phyloP scores from a whole-genome alignment of 2,329 filamentous ascomycete genomes.

The Dothideomycetidae sp. region DNA sequence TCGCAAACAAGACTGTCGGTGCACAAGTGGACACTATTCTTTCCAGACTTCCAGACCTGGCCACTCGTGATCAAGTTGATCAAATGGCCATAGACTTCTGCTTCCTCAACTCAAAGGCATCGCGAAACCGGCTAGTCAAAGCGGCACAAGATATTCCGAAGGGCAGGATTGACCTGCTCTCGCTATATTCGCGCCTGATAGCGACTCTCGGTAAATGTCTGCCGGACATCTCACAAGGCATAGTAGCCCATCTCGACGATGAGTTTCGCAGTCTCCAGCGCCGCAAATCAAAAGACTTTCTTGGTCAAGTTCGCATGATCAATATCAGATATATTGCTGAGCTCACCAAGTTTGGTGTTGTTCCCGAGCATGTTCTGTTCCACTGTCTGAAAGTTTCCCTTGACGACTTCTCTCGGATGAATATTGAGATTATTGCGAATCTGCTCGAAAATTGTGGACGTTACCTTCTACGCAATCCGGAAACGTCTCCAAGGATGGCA shows the following conservation, averaged over 20 bases:
- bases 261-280: constrained; percentile 94
- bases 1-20: constrained; percentile 93
- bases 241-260: constrained; percentile 85
- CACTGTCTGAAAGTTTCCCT: constrained; percentile 95
- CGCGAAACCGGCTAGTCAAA: constrained; percentile 84
- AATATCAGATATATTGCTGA: constrained; percentile 98
- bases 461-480: constrained; percentile 80
- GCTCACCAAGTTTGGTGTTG: constrained; percentile 92
- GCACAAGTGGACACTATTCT: constrained; percentile 90
- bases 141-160: constrained; percentile 90
- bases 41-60: constrained; percentile 75
- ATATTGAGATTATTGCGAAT: constrained; percentile 96
- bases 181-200: constrained; percentile 80
- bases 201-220: constrained; percentile 90
- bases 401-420: constrained; percentile 96
- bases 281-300: constrained; percentile 93
- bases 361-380: constrained; percentile 96
- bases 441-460: constrained; percentile 91
- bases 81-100: constrained; percentile 92
- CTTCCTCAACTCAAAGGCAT: constrained; percentile 96
- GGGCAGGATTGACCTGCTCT: constrained; percentile 78
- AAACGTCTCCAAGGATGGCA: constrained; percentile 83
- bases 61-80: constrained; percentile 81
- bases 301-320: constrained; percentile 81
- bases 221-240: constrained; percentile 79